phyloP scores from a whole-genome alignment of 2,329 filamentous ascomycete species.

The Fusarium guadeloupense region DNA sequence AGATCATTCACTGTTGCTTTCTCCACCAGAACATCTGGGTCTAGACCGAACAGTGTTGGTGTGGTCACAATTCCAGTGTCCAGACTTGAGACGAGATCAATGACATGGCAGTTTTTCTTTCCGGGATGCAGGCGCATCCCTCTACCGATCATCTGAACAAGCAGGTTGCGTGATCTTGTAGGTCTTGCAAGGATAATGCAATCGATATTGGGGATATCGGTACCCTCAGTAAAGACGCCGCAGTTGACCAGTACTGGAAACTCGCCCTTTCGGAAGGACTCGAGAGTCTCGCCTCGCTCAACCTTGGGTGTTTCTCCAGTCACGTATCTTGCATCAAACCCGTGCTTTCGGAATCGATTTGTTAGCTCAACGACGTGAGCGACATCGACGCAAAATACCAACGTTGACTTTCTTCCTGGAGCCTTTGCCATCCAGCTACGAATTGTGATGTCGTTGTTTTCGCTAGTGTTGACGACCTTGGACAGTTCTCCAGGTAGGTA shows the following conservation, averaged over 20 bases:
- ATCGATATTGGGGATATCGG: slow-evolving; percentile 97
- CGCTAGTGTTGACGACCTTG: slow-evolving; percentile 79
- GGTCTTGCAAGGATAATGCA: slow-evolving; percentile 89
- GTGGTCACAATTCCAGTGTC: slow-evolving; percentile 87
- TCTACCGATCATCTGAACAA: slow-evolving; percentile 97
- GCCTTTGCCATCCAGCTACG: slow-evolving; percentile 87
- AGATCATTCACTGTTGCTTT: slow-evolving; percentile 72
- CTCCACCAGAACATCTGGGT: slow-evolving; percentile 80
- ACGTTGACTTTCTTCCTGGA: slow-evolving; percentile 77
- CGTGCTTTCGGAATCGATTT: slow-evolving; percentile 76
- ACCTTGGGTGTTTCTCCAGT: slow-evolving; percentile 79
- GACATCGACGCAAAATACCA: slow-evolving; percentile 94
- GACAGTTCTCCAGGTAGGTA: slow-evolving; percentile 84
- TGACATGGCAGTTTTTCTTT: slow-evolving; percentile 91
- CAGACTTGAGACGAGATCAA: slow-evolving; percentile 92
- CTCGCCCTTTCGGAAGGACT: slow-evolving; percentile 77
- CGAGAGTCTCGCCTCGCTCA: slow-evolving; percentile 75
- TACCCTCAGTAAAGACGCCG: slow-evolving; percentile 96
- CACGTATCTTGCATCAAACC: slow-evolving; percentile 86
- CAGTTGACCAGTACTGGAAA: slow-evolving; percentile 94
- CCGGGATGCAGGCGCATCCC: slow-evolving; percentile 84
- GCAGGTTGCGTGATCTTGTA: slow-evolving; percentile 89
- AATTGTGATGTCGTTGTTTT: slow-evolving; percentile 85
- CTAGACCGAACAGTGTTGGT: slow-evolving; percentile 91
- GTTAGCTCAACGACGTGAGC: slow-evolving; percentile 82